Base-by-base conservation (phyloP, 163 green algal genomes). In the Chlamydomonas reinhardtii region DNA sequence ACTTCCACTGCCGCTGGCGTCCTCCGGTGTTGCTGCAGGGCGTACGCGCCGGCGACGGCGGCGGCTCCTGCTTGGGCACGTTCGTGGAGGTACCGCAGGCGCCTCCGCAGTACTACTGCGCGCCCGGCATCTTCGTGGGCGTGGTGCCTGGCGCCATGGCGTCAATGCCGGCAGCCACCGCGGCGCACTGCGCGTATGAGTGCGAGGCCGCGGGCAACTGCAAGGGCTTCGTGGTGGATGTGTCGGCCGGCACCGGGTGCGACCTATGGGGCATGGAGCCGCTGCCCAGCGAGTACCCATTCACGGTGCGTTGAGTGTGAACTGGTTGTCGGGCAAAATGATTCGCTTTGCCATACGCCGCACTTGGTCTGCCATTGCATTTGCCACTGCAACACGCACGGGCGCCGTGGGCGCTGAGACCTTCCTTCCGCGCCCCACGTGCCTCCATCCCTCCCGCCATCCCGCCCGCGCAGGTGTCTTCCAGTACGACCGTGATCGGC, bases 81-180 rank as follows among this genome's bases (percentile, higher is more conserved):
- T 76, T 32, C 59, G 71, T 76, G 20, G 35, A 39, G 19, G 59
- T 39, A 25, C 14, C 35, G 6, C 31, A 39, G 24, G 37, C 22
- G 37, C 71, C 71, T 4, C 4, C 25, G 16, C 71, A 76, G 37
- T 76, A 76, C 71, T 76, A 76, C 37, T 76, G 71, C 71, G 37
- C 59, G 35, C 19, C 31, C 11, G 32, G 32, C 17, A 27, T 74
- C 34, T 66, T 29, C 61, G 17, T 31, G 61, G 24, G 25, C 61
- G 24, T 66, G 61, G 24, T 66, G 61, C 24, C 24, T 31, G 24
- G 61, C 61, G 17, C 8, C 61, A 14, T 66, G 24, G 1, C 24
- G 61, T 66, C 61, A 1, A 4, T 4, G 3, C 8, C 4, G 19
- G 25, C 61, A 1, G 3, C 14, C 25, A 66, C 61, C 12, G 48